A percentile compares a stretch with the other conserved stretches of the same genome.
Conservation (phyloP, 176 grass and related monocot species). For the Musa itinerans region DNA sequence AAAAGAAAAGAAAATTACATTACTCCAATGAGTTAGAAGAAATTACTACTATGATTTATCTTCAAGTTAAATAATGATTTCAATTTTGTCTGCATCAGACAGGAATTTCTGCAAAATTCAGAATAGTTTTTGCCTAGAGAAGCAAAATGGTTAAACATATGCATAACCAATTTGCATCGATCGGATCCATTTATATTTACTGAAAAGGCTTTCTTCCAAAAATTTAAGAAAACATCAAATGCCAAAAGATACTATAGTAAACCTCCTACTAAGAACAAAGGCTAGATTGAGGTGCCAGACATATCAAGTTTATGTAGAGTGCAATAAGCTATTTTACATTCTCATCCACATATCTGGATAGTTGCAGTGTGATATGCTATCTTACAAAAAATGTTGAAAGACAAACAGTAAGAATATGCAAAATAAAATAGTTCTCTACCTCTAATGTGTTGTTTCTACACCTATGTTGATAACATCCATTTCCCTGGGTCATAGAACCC, state of each 20-base stretch:
- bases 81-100: background rate
- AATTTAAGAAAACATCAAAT: background rate
- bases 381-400: background rate
- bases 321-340: no score
- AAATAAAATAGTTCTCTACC: conserved; percentile 29
- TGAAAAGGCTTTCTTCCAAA: background rate
- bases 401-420: background rate
- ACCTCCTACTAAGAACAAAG: background rate
- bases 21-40: no score
- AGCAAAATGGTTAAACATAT: background rate
- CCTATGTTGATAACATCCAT: conserved; percentile 98
- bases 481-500: conserved; percentile 96
- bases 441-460: conserved; percentile 77
- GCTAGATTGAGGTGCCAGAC: background rate
- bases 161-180: background rate
- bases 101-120: background rate
- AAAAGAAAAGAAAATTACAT: no score
- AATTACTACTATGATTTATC: no score
- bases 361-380: background rate
- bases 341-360: no score
- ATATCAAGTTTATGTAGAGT: background rate
- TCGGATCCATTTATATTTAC: background rate
- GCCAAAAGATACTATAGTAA: background rate
- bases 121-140: background rate
- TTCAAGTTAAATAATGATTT: background rate